phyloP scores from a whole-genome alignment of 805 yeast species.

The Saturnispora dispora region DNA sequence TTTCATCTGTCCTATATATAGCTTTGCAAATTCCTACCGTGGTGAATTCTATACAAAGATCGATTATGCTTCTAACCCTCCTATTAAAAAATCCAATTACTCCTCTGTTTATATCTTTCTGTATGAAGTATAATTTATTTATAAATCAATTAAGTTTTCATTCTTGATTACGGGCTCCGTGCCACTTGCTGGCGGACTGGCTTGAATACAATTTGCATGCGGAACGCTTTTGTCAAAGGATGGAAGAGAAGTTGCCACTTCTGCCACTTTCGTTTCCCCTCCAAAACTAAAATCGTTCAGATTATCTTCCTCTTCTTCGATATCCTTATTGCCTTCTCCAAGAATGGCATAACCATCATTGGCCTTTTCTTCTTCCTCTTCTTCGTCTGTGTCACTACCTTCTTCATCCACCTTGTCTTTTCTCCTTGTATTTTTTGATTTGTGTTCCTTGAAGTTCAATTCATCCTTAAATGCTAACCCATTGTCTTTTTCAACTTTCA shows the following conservation, averaged over 20 bases:
- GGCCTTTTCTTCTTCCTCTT: neutral
- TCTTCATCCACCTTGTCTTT: neutral
- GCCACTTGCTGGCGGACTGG: too few species aligned
- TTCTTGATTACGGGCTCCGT: too few species aligned
- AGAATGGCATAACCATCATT: neutral
- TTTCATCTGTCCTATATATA: neutral
- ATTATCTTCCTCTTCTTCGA: neutral
- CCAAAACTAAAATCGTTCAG: neutral
- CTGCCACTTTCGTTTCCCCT: neutral
- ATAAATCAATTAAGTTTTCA: conserved; percentile 8
- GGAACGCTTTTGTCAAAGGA: neutral
- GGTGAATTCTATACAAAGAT: neutral
- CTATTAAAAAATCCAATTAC: neutral
- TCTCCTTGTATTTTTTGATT: neutral
- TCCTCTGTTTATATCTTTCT: neutral
- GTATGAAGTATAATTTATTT: neutral
- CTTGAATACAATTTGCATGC: neutral
- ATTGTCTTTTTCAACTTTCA: conserved; percentile 9
- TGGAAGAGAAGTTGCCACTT: neutral
- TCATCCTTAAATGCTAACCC: neutral
- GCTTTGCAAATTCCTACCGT: neutral
- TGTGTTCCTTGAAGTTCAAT: neutral
- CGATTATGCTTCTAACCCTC: neutral
- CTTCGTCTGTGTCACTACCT: conserved; percentile 3
- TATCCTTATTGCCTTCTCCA: neutral